These are phyloP conservation scores for Penicillium sp. DNA, from an alignment of 2,329 filamentous ascomycete genomes.

Conservation along the genomic window DNA sequence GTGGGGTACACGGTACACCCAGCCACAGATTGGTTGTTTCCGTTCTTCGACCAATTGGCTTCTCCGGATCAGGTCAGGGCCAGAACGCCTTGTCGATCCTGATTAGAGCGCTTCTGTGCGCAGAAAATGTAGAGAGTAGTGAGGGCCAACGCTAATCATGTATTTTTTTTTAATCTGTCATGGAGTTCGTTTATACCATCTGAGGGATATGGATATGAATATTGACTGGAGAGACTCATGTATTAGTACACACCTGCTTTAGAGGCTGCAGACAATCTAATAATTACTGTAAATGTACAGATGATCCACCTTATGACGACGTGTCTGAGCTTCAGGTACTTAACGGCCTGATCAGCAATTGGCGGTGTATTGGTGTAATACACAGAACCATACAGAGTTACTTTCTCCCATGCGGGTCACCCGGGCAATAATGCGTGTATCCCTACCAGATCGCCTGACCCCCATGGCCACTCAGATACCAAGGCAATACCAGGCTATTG, in stretches of 20 bases:
- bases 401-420: background rate
- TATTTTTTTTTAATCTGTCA: background rate
- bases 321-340: constrained; percentile 2
- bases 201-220: too few relatives aligned
- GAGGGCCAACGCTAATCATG: too few relatives aligned
- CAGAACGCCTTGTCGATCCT: constrained; percentile 18
- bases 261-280: too few relatives aligned
- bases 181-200: background rate
- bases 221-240: too few relatives aligned
- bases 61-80: constrained; percentile 20
- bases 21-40: constrained; percentile 1
- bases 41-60: constrained; percentile 13
- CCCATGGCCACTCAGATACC: background rate
- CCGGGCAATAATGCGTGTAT: background rate
- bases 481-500: constrained; percentile 8
- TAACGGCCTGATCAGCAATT: constrained; percentile 1
- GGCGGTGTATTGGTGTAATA: constrained; percentile 2
- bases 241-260: too few relatives aligned
- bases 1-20: constrained; percentile 10
- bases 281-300: too few relatives aligned
- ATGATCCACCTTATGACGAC: constrained; percentile 11
- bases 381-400: background rate
- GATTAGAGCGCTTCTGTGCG: background rate
- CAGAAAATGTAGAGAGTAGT: too few relatives aligned
- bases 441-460: background rate